These are phyloP conservation scores for Brassica cretica DNA, from an alignment of 345 rosid genomes.

Conservation along the genomic window DNA sequence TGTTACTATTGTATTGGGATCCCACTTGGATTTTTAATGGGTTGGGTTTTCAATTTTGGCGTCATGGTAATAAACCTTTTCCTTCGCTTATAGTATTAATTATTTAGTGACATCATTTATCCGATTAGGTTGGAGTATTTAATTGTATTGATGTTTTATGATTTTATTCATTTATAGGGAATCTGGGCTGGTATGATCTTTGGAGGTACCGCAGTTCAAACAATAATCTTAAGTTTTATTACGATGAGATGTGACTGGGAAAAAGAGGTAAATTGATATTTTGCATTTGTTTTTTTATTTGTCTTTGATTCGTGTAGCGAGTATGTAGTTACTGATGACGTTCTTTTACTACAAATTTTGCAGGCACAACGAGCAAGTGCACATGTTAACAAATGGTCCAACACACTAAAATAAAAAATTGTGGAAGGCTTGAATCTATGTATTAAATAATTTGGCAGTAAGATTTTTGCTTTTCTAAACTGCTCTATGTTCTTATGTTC, in stretches of 20 bases:
- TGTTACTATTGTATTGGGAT: conserved; percentile 77
- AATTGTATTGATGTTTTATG: neutral
- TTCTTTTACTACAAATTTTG: neutral
- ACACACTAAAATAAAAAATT: conserved; percentile 18
- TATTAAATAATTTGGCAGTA: neutral
- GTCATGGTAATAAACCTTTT: conserved; percentile 55
- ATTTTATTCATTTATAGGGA: conserved; percentile 44
- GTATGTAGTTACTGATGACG: neutral
- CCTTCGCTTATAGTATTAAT: neutral
- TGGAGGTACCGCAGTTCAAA: conserved; percentile 77
- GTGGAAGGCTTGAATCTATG: neutral
- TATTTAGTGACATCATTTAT: neutral
- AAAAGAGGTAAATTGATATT: conserved; percentile 52
- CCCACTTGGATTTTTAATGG: conserved; percentile 85
- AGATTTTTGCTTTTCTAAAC: neutral
- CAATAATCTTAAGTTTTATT: conserved; percentile 51
- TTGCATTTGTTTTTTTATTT: neutral
- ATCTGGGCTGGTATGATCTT: conserved; percentile 95
- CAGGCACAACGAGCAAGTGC: conserved; percentile 70
- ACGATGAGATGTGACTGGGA: conserved; percentile 73
- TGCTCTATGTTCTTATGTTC: neutral
- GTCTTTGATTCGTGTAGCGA: neutral
- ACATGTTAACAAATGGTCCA: conserved; percentile 65
- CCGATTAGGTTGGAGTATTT: neutral
- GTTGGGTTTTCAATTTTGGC: conserved; percentile 74